Base-by-base conservation (phyloP, 768 basidiomycete genomes). In the Podaxis mareebaensis region DNA sequence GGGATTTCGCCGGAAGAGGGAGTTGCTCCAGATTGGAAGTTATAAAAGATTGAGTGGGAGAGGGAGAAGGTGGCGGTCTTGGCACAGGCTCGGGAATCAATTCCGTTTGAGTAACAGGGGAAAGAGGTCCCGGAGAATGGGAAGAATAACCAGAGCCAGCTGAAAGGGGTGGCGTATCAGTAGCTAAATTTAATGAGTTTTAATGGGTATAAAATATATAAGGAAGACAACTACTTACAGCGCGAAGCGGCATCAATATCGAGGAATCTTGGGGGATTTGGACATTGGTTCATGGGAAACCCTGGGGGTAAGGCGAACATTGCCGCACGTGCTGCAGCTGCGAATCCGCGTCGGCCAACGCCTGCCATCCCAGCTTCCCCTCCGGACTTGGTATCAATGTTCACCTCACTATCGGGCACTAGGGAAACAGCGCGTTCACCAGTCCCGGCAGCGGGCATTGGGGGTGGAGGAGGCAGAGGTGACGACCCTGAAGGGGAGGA, bases 291-390 rank as follows among this genome's bases (percentile, higher is more conserved):
- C 46, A 55, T 48, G 8, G 69, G 53, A 17, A 61, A 61, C n/a
- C 66, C 67, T 8, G 49, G 20, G 10, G 65, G 65, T n/a, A 60
- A 55, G 1, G 72, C 73, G 56, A 78, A 76, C 78, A 79, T 79
- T 11, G 78, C 78, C 0, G 78, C 78, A 49, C 86, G 85, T 58
- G 89, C 86, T 10, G 85, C 91, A 17, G 93, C 91, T 0, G 87
- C 88, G 64, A 95, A 95, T 0, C 92, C 94, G 67, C 93, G 78
- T 64, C 94, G 79, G 7, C 94, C 94, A 6, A 96, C 93, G 8
- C 94, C 94, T 0, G 94, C 94, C 94, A 96, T 95, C 0, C 91
- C 91, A 8, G 91, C 91, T 58, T 81, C 86, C 6, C 91, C 91
- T 3, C 91, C 91, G 2, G 70, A 81, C 71, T 88, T 86, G n/a